phyloP scores from a whole-genome alignment of 208 protist genomes.

The Kentomonas sorsogonicus region DNA sequence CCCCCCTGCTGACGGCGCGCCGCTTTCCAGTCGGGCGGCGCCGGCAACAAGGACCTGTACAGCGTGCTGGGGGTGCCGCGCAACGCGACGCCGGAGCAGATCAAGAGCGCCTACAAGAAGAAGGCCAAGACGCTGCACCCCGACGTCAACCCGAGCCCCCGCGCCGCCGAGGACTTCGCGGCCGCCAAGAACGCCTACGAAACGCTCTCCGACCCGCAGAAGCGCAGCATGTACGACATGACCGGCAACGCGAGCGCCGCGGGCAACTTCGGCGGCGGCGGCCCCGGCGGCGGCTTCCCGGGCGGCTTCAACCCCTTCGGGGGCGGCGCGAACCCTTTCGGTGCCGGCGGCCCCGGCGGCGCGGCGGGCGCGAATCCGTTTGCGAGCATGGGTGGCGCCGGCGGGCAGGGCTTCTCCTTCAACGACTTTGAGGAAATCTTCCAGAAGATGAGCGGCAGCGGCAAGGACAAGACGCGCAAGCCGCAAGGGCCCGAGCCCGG shows the following conservation, averaged over 20 bases:
- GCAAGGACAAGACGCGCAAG: conserved; percentile 80
- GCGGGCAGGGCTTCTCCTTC: conserved; percentile 60
- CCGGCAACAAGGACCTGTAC: conserved; percentile 82
- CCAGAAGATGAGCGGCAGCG: conserved; percentile 78
- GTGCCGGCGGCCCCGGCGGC: conserved; percentile 26
- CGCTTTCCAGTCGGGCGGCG: conserved; percentile 15
- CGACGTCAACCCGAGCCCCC: conserved; percentile 77
- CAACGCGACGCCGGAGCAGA: conserved; percentile 77
- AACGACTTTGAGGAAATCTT: conserved; percentile 90
- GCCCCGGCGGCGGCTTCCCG: conserved; percentile 16
- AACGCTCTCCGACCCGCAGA: conserved; percentile 83
- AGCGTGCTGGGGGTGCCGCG: conserved; percentile 64
- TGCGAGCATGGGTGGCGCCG: conserved; percentile 28
- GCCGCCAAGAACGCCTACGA: conserved; percentile 90
- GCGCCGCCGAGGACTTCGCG: conserved; percentile 81
- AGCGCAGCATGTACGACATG: conserved; percentile 90
- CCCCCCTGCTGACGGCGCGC: too few relatives aligned
- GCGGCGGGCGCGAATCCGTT: conserved; percentile 51
- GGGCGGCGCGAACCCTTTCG: conserved; percentile 45
- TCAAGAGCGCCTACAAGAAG: conserved; percentile 84
- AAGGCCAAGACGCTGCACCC: conserved; percentile 85
- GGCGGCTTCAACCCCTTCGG: conserved; percentile 44
- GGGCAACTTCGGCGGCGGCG: conserved; percentile 42
- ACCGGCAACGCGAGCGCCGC: conserved; percentile 76
- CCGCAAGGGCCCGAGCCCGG: conserved; percentile 80